A percentile compares a stretch with the other conserved stretches of the same genome.
These are phyloP conservation scores for Baeospora myosura DNA, from an alignment of 1,284 basidiomycete genomes.

Conservation along the genomic window DNA sequence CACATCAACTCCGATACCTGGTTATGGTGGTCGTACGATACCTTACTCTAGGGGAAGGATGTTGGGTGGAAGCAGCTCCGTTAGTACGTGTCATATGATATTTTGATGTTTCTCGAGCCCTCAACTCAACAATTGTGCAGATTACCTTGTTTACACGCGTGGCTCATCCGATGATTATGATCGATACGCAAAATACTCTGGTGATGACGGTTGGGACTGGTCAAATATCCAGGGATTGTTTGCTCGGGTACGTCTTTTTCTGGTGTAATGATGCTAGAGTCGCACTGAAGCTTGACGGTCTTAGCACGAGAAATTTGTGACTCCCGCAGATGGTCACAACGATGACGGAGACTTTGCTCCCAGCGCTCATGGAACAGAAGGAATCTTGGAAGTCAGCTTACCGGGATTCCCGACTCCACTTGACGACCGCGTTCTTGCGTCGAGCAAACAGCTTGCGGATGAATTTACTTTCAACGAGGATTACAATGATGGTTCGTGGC, in stretches of 20 bases:
- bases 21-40: constrained; percentile 21
- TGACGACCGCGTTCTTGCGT: constrained; percentile 1
- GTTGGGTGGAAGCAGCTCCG: constrained; percentile 30
- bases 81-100: constrained; percentile 23
- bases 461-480: constrained; percentile 21
- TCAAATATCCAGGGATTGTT: constrained; percentile 19
- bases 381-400: constrained; percentile 5
- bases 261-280: neutral
- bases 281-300: neutral
- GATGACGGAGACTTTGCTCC: constrained; percentile 4
- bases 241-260: constrained; percentile 15
- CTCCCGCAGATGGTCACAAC: neutral
- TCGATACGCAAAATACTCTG: constrained; percentile 17
- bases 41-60: constrained; percentile 28
- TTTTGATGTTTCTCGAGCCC: neutral
- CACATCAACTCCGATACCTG: constrained; percentile 28
- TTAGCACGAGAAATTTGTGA: constrained; percentile 3
- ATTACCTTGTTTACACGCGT: constrained; percentile 21
- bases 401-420: constrained; percentile 1
- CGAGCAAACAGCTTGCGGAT: neutral
- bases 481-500: constrained; percentile 14
- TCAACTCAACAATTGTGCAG: constrained; percentile 6
- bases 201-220: constrained; percentile 23
- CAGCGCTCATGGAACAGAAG: constrained; percentile 6
- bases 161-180: constrained; percentile 24